Evolutionary conservation across 768 basidiomycete species (phyloP).

Genomic region (Leucogyrophana mollusca): DNA sequence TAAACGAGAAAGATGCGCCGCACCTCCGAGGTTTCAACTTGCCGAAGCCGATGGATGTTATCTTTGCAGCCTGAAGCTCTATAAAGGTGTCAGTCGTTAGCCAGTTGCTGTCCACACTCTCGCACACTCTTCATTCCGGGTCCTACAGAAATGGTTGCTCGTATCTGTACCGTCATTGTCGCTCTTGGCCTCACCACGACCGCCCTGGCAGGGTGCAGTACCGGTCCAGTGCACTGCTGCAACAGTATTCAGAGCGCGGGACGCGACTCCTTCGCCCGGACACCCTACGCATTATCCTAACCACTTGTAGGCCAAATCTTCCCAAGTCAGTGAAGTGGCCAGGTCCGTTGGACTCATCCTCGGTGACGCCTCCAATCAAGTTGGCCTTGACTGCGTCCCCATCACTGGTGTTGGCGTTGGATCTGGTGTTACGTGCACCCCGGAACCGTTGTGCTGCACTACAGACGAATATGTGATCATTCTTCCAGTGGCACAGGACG

Average conservation of each 20-base stretch:
- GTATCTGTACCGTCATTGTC: conserved; percentile 10
- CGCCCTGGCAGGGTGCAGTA: conserved; percentile 7
- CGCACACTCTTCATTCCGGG: too few relatives aligned
- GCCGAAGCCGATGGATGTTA: too few relatives aligned
- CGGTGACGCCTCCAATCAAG: background rate
- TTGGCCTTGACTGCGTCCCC: conserved; percentile 7
- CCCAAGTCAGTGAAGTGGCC: conserved; percentile 6
- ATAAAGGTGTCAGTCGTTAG: too few relatives aligned
- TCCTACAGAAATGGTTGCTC: conserved; percentile 16
- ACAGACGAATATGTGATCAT: background rate
- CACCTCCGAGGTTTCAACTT: too few relatives aligned
- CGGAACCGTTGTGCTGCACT: conserved; percentile 11
- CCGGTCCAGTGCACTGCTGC: conserved; percentile 11
- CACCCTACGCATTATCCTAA: background rate
- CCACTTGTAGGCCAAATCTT: conserved; percentile 10
- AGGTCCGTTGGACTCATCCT: background rate
- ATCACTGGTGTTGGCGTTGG: conserved; percentile 6
- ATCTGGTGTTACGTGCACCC: background rate
- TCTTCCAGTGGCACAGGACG: background rate
- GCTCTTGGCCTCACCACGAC: conserved; percentile 5
- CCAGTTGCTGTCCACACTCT: too few relatives aligned
- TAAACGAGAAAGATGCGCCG: too few relatives aligned
- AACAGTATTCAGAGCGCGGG: conserved; percentile 3
- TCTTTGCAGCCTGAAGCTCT: too few relatives aligned
- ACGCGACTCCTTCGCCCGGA: background rate